Percentiles rank a stretch among this genome's conserved stretches.
These are phyloP conservation scores for Sugiyamaella valdiviana DNA, from an alignment of 805 yeast species.

Conservation along the genomic window DNA sequence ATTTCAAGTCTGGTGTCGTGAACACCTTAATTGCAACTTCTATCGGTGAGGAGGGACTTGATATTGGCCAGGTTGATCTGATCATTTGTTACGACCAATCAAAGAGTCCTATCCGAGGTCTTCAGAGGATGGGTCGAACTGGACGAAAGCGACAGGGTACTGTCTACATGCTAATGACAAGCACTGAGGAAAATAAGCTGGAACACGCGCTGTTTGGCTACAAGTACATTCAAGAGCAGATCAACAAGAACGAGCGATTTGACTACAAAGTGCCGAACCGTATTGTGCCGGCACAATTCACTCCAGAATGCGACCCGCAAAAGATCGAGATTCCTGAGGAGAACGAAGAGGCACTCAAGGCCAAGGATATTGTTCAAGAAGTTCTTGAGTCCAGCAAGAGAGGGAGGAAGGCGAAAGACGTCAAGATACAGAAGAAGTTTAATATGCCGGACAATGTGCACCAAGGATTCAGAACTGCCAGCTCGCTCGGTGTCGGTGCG, in stretches of 20 bases:
- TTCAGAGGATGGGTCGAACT: constrained; percentile 97
- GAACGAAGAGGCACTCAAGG: constrained; percentile 37
- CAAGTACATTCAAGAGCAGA: constrained; percentile 64
- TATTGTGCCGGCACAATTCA: constrained; percentile 53
- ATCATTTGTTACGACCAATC: constrained; percentile 92
- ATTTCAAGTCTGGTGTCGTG: constrained; percentile 62
- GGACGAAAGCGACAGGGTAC: constrained; percentile 91
- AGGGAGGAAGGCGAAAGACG: background rate
- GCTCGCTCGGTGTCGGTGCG: background rate
- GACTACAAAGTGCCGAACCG: constrained; percentile 48
- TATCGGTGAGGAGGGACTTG: constrained; percentile 97
- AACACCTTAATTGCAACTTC: constrained; percentile 92
- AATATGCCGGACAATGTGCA: constrained; percentile 20
- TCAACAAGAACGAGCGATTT: constrained; percentile 32
- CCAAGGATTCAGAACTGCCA: constrained; percentile 18
- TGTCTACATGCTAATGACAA: constrained; percentile 66
- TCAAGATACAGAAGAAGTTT: constrained; percentile 10
- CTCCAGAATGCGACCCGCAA: constrained; percentile 53
- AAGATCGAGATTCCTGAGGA: constrained; percentile 66
- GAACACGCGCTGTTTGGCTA: constrained; percentile 82
- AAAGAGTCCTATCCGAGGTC: constrained; percentile 83
- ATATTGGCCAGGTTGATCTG: constrained; percentile 95
- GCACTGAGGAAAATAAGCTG: constrained; percentile 71
- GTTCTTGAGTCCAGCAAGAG: background rate
- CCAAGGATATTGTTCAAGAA: constrained; percentile 4